A percentile compares a stretch with the other conserved stretches of the same genome.
These are phyloP conservation scores for Boletus mariae DNA, from an alignment of 1,284 basidiomycete species.

Conservation along the genomic window DNA sequence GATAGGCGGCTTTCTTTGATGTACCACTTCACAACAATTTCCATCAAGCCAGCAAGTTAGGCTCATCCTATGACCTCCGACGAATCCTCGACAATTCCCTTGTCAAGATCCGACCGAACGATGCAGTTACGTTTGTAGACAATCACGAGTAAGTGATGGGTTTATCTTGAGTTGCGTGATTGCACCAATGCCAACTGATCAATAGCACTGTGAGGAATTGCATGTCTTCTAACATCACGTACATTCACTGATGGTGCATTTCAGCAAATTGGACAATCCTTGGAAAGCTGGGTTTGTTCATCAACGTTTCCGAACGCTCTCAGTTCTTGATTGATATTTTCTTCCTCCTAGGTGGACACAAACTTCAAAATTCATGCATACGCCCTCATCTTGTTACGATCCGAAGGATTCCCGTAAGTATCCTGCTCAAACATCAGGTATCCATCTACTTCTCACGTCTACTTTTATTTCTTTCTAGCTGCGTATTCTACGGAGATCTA, in stretches of 20 bases:
- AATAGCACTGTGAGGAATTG: constrained; percentile 49
- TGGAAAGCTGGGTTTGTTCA: constrained; percentile 72
- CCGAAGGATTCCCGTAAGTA: constrained; percentile 81
- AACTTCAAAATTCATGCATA: constrained; percentile 81
- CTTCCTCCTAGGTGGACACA: constrained; percentile 48
- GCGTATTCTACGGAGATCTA: constrained; percentile 91
- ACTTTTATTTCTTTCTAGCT: constrained; percentile 41
- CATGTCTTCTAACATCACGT: not conserved
- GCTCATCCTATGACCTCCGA: constrained; percentile 63
- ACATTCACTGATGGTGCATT: constrained; percentile 5
- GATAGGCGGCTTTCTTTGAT: constrained; percentile 73
- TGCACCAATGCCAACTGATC: not conserved
- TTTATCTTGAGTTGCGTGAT: not conserved
- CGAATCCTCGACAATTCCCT: constrained; percentile 58
- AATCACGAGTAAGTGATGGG: constrained; percentile 67
- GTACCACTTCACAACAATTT: constrained; percentile 76
- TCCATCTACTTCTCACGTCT: not conserved
- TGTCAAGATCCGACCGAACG: constrained; percentile 54
- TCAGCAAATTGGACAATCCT: constrained; percentile 67
- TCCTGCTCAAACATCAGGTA: not conserved
- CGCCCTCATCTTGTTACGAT: constrained; percentile 80
- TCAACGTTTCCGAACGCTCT: not conserved
- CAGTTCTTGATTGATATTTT: not conserved
- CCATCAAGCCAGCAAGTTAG: constrained; percentile 56
- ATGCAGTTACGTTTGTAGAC: constrained; percentile 80